These are phyloP conservation scores for Pythium brassicae DNA, from an alignment of 352 stramenopile genomes.

Conservation along the genomic window DNA sequence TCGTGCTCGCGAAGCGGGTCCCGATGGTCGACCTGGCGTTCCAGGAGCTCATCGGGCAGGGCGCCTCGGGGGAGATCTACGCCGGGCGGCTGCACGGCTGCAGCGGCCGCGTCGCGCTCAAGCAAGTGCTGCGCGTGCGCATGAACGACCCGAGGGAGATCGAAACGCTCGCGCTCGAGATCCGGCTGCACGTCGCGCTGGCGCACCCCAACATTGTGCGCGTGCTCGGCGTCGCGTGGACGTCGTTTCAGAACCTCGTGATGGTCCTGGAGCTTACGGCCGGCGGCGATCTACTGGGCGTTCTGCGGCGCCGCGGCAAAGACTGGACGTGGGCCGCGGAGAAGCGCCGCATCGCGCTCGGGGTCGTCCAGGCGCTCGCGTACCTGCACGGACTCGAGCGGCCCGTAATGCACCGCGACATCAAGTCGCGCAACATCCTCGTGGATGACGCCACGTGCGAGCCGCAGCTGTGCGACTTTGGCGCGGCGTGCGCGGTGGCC, in stretches of 20 bases:
- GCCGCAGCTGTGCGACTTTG: slow-evolving; percentile 45
- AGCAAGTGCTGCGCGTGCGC: slow-evolving; percentile 31
- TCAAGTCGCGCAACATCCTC: slow-evolving; percentile 91
- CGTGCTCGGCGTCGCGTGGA: slow-evolving; percentile 58
- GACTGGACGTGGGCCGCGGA: slow-evolving; percentile 30
- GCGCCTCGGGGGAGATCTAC: slow-evolving; percentile 37
- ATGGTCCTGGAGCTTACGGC: slow-evolving; percentile 40
- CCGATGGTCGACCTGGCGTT: slow-evolving; percentile 50
- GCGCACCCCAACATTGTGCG: slow-evolving; percentile 52
- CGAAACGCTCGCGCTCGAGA: slow-evolving; percentile 51
- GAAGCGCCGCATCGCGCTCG: slow-evolving; percentile 46
- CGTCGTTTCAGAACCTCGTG: slow-evolving; percentile 50
- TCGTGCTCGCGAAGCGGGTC: slow-evolving; percentile 38
- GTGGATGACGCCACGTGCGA: slow-evolving; percentile 49
- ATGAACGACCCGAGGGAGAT: slow-evolving; percentile 43
- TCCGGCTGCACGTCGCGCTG: slow-evolving; percentile 43
- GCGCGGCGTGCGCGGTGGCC: slow-evolving; percentile 23
- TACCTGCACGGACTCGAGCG: slow-evolving; percentile 39
- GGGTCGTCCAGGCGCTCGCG: slow-evolving; percentile 32
- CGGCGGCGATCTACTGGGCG: slow-evolving; percentile 33
- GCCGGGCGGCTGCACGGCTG: slow-evolving; percentile 21
- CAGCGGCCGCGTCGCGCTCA: slow-evolving; percentile 33
- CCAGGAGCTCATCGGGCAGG: slow-evolving; percentile 29
- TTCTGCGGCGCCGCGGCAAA: slow-evolving; percentile 4
- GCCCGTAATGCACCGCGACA: slow-evolving; percentile 76